phyloP scores from a whole-genome alignment of 805 yeast genomes.

The Wickerhamiella galacta region DNA sequence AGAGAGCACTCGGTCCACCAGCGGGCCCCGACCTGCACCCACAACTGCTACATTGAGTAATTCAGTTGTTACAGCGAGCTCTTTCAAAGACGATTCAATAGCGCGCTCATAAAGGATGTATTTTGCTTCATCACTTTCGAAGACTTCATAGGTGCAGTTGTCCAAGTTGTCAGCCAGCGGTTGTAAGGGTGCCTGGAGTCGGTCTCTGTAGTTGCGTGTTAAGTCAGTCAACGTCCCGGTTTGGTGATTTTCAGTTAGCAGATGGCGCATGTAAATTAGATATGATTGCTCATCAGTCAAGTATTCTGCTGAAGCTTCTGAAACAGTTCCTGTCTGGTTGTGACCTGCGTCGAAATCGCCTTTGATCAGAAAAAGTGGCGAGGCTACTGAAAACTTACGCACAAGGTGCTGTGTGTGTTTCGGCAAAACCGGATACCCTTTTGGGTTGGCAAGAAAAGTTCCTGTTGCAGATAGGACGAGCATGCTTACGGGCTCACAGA shows the following conservation, averaged over 20 bases:
- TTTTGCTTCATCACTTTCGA: constrained; percentile 55
- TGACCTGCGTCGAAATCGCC: constrained; percentile 15
- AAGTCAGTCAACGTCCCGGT: constrained; percentile 21
- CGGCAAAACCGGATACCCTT: constrained; percentile 47
- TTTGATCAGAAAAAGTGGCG: constrained; percentile 32
- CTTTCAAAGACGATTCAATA: constrained; percentile 33
- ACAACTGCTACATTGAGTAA: constrained; percentile 31
- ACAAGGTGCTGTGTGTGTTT: constrained; percentile 37
- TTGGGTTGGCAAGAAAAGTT: constrained; percentile 40
- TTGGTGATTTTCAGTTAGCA: constrained; percentile 17
- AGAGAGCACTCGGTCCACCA: constrained; percentile 37
- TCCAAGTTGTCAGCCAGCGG: constrained; percentile 48
- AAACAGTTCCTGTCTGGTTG: too few relatives aligned
- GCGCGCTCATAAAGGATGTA: constrained; percentile 56
- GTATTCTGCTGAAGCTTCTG: constrained; percentile 4
- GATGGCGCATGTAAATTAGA: constrained; percentile 29
- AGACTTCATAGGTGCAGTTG: constrained; percentile 43
- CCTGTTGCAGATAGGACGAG: constrained; percentile 35
- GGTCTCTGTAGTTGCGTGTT: constrained; percentile 27
- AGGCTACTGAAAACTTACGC: constrained; percentile 28
- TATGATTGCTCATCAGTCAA: constrained; percentile 29
- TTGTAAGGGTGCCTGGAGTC: constrained; percentile 46
- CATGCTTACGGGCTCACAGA: constrained; percentile 48
- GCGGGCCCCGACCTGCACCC: constrained; percentile 84
- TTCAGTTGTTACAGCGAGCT: constrained; percentile 12